Evolutionary conservation across 257 asterid genomes (phyloP).

Genomic region (Echites panduratus): DNA sequence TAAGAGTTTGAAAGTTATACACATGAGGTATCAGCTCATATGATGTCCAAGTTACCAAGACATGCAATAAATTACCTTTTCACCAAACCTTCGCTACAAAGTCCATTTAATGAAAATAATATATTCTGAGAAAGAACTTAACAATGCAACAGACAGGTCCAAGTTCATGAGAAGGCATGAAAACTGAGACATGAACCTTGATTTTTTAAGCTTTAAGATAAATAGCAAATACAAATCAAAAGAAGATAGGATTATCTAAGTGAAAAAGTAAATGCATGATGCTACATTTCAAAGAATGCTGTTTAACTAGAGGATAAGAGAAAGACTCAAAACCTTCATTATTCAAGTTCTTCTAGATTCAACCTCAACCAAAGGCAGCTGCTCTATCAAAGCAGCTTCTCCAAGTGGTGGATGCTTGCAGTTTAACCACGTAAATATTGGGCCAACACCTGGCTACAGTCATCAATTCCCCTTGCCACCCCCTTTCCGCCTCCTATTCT

Average conservation of each 20-base stretch:
- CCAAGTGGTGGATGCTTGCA: neutral
- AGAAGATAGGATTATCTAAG: no score
- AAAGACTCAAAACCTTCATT: neutral
- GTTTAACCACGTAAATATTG: neutral
- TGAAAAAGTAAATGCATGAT: neutral
- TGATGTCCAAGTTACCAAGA: neutral
- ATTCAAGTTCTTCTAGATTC: neutral
- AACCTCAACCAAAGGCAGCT: neutral
- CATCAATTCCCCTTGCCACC: neutral
- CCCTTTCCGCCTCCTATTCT: neutral
- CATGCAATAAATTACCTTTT: neutral
- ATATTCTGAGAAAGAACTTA: neutral
- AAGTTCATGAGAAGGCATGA: neutral
- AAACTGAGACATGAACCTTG: neutral
- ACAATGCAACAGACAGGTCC: neutral
- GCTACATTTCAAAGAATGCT: neutral
- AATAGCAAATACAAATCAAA: neutral
- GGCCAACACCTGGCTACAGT: neutral
- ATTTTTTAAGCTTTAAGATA: neutral
- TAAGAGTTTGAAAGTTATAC: constrained; percentile 7
- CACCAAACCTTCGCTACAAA: neutral
- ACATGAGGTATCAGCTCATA: neutral
- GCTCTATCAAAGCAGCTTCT: neutral
- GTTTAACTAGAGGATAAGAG: neutral
- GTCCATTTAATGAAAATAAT: neutral